phyloP scores from a whole-genome alignment of 495 filamentous ascomycete species.

The Lindgomyces ingoldianus region DNA sequence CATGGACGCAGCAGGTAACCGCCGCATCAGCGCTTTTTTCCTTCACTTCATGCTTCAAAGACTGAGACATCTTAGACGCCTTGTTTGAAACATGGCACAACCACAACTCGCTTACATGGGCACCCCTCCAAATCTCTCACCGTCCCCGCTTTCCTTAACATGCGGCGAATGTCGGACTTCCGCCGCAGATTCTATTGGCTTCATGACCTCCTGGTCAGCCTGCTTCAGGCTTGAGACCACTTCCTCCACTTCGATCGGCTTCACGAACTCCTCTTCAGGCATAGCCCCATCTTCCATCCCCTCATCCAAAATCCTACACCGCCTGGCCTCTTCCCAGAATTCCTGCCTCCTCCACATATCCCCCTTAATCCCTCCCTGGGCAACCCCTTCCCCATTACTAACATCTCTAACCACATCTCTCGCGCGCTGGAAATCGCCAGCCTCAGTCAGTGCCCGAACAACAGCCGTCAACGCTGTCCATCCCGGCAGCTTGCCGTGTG shows the following conservation, averaged over 20 bases:
- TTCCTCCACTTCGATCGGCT: background rate
- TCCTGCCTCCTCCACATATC: background rate
- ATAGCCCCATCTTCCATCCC: background rate
- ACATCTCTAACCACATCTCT: constrained; percentile 47
- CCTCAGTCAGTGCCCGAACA: constrained; percentile 50
- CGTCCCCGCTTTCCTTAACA: no score
- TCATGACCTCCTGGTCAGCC: no score
- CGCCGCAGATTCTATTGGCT: no score
- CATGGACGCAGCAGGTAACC: no score
- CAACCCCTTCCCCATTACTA: constrained; percentile 35
- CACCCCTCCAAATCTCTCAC: no score
- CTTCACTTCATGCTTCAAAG: no score
- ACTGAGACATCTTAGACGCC: no score
- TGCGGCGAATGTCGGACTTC: no score
- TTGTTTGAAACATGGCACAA: no score
- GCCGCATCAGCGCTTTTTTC: no score
- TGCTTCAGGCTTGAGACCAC: no score
- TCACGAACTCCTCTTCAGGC: background rate
- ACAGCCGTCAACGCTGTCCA: constrained; percentile 52
- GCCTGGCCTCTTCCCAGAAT: constrained; percentile 4
- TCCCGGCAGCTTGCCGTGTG: constrained; percentile 46
- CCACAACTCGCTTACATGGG: no score
- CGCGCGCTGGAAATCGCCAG: constrained; percentile 46
- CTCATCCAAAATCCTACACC: background rate
- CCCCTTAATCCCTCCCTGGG: constrained; percentile 20